These are phyloP conservation scores for Magnolia officinalis DNA, from an alignment of 164 flowering plant genomes.

Conservation along the genomic window DNA sequence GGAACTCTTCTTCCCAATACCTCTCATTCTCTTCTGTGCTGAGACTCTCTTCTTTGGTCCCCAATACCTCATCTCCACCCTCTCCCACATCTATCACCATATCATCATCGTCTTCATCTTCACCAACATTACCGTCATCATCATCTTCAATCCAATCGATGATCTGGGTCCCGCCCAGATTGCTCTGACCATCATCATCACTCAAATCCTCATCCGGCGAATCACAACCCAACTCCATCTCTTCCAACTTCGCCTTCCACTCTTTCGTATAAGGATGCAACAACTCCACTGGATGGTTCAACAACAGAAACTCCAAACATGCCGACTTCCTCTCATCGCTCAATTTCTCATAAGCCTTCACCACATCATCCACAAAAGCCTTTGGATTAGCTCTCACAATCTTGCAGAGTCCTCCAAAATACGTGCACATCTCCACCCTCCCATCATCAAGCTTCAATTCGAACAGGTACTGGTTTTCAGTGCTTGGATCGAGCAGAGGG, in stretches of 20 bases:
- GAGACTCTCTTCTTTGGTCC: constrained; percentile 28
- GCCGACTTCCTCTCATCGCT: constrained; percentile 73
- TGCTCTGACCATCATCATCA: constrained; percentile 36
- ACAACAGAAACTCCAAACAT: constrained; percentile 75
- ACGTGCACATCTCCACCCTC: constrained; percentile 69
- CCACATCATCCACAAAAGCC: constrained; percentile 96
- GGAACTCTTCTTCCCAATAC: constrained; percentile 76
- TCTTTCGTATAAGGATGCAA: constrained; percentile 94
- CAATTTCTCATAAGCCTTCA: constrained; percentile 79
- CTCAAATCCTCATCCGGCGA: constrained; percentile 54
- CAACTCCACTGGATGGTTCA: constrained; percentile 66
- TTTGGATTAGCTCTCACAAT: constrained; percentile 74
- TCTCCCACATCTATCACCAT: constrained; percentile 30
- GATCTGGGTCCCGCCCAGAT: constrained; percentile 23
- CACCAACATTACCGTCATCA: constrained; percentile 21
- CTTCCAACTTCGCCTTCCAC: constrained; percentile 93
- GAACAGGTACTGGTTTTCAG: constrained; percentile 56
- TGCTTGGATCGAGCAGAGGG: constrained; percentile 72
- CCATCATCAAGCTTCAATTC: constrained; percentile 71
- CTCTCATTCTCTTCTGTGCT: constrained; percentile 46
- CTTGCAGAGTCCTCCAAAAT: constrained; percentile 87
- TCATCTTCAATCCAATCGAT: constrained; percentile 75
- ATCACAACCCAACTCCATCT: constrained; percentile 90
- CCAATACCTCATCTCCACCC: constrained; percentile 36
- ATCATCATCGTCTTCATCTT: constrained; percentile 22